Conservation (phyloP, 2,329 filamentous ascomycete genomes). For the Colletotrichum brevisporum region DNA sequence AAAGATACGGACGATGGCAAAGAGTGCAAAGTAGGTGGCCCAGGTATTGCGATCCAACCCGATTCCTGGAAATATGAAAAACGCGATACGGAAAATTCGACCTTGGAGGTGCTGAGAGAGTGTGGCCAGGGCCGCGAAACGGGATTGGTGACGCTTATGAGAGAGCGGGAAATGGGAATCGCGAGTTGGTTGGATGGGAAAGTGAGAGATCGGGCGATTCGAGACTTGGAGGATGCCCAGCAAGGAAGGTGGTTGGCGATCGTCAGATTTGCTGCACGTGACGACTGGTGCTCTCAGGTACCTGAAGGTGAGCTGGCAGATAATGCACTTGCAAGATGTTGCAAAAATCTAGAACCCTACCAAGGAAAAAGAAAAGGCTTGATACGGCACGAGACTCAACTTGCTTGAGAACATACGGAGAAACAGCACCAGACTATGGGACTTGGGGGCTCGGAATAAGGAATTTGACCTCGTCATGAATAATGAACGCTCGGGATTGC, state of each 20-base stretch:
- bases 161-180: slow-evolving; percentile 18
- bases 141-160: background rate
- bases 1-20: no score
- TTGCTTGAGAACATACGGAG: background rate
- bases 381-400: background rate
- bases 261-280: slow-evolving; percentile 34
- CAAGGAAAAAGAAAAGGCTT: slow-evolving; percentile 16
- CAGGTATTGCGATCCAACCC: background rate
- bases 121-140: background rate
- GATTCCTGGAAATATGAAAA: background rate
- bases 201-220: slow-evolving; percentile 11
- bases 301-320: background rate
- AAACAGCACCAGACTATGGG: background rate
- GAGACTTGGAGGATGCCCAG: slow-evolving; percentile 23
- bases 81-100: background rate
- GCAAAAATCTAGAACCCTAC: background rate
- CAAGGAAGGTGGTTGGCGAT: slow-evolving; percentile 37
- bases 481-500: slow-evolving; percentile 14
- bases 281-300: slow-evolving; percentile 1
- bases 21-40: no score
- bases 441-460: slow-evolving; percentile 8
- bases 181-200: slow-evolving; percentile 11
- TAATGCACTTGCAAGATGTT: background rate
- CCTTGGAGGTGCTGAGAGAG: background rate
- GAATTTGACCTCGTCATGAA: background rate